Evolutionary conservation across 192 early-diverging fungal species (phyloP), one percentile per base, ranked within the genome.

Genomic region (Rhizophagus prolifer): DNA sequence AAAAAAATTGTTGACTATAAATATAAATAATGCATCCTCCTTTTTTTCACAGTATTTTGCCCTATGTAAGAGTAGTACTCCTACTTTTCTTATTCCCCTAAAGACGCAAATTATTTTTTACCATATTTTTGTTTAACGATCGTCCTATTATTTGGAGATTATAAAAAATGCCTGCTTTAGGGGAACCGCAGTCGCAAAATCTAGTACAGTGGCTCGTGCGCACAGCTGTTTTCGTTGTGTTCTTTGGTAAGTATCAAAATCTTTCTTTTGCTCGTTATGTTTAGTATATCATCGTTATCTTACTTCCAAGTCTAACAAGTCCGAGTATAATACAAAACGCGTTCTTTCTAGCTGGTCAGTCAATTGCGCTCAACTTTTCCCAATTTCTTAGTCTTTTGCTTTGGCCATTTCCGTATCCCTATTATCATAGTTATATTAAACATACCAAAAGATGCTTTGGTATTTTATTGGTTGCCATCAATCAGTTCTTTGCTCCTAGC

Each of bases 401-500:
- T 72, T 81, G 8, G 79, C 83, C 75, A 28, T 30, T 76, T 38
- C 9, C 44, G 7, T 54, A 76, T 1, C 70, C 72, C 14, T 60
- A 80, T 16, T 85, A 80, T 44, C 76, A 66, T 2, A 76, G 75
- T n/a, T 80, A 82, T 12, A 85, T 85, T 78, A 79, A 73, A 47
- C 78, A 78, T 26, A 85, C 83, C 4, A 62, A 79, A 59, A 80
- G 71, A n/a, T 80, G 80, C 36, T 85, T 82, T 78, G 83, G 83
- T 58, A 79, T 80, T 14, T 76, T 84, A 54, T 23, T 90, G n/a
- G 76, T 90, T 23, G 79, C 78, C 60, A 79, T 87, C 41, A 85
- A 84, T 41, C 82, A 88, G 38, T 82, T 82, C 4, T 88, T 90
- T 70, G 84, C 87, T 44, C 87, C 88, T 1, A 79, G 84, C 25